Evolutionary conservation across 2,329 filamentous ascomycete species (phyloP).

Genomic region (Magnaporthales sp.): DNA sequence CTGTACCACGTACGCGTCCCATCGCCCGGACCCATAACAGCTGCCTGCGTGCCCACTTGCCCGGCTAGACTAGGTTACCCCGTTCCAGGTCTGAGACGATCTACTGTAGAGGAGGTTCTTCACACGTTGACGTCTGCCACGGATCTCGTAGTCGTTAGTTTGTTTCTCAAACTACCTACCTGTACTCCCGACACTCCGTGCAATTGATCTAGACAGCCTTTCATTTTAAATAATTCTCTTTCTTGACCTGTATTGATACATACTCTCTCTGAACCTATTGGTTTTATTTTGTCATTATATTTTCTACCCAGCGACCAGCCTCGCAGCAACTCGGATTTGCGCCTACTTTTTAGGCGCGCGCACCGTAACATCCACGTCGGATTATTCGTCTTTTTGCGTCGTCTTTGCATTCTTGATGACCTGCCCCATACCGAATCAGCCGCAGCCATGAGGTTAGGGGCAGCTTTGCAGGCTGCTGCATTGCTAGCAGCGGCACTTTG

Average conservation of each 20-base stretch:
- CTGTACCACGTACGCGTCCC: neutral
- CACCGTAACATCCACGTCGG: neutral
- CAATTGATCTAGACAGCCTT: neutral
- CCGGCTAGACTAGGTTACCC: neutral
- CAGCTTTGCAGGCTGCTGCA: conserved; percentile 34
- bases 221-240: neutral
- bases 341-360: neutral
- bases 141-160: neutral
- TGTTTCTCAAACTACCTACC: too few relatives aligned
- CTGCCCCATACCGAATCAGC: conserved; percentile 18
- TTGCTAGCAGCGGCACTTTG: conserved; percentile 41
- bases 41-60: neutral
- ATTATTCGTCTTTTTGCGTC: neutral
- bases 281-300: neutral
- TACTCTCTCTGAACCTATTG: neutral
- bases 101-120: neutral
- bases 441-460: conserved; percentile 46
- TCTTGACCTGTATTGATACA: neutral
- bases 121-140: neutral
- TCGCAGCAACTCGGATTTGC: neutral
- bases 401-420: conserved; percentile 30
- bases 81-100: conserved; percentile 1
- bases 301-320: neutral
- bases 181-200: neutral
- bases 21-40: neutral